A percentile compares a stretch with the other conserved stretches of the same genome.
Conservation (phyloP, 306 rosid species). For the Amphicarpaea edgeworthii region DNA sequence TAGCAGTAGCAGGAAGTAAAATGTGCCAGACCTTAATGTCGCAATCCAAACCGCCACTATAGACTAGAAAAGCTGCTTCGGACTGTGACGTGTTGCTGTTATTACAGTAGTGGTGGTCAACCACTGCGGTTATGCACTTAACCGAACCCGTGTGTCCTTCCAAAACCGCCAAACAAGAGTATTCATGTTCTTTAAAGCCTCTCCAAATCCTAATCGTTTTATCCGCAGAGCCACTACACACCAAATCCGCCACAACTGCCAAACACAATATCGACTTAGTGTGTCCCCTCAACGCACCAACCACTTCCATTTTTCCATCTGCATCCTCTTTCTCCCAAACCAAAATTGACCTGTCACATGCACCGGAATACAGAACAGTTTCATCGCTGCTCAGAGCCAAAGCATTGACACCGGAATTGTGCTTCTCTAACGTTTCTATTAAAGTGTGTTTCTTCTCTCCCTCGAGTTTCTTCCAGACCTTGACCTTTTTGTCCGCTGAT, state of each 20-base stretch:
- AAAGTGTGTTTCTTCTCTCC: constrained; percentile 60
- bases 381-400: constrained; percentile 75
- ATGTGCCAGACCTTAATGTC: constrained; percentile 84
- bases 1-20: constrained; percentile 53
- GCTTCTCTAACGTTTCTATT: constrained; percentile 69
- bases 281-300: constrained; percentile 85
- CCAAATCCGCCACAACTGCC: constrained; percentile 64
- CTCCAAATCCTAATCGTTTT: constrained; percentile 82
- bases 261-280: constrained; percentile 74
- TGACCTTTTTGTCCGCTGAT: constrained; percentile 86
- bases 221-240: constrained; percentile 93
- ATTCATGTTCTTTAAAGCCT: constrained; percentile 49
- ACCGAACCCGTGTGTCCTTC: constrained; percentile 82
- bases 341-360: constrained; percentile 77
- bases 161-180: constrained; percentile 71
- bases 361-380: constrained; percentile 73
- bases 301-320: constrained; percentile 54
- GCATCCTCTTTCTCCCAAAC: constrained; percentile 71
- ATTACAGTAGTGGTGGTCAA: constrained; percentile 47
- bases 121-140: constrained; percentile 72
- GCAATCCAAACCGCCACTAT: constrained; percentile 85
- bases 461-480: constrained; percentile 64
- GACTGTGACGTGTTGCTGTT: constrained; percentile 48
- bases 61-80: constrained; percentile 57
- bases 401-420: constrained; percentile 82